These are phyloP conservation scores for Eucalyptus lansdowneana DNA, from an alignment of 345 rosid genomes.

Conservation along the genomic window DNA sequence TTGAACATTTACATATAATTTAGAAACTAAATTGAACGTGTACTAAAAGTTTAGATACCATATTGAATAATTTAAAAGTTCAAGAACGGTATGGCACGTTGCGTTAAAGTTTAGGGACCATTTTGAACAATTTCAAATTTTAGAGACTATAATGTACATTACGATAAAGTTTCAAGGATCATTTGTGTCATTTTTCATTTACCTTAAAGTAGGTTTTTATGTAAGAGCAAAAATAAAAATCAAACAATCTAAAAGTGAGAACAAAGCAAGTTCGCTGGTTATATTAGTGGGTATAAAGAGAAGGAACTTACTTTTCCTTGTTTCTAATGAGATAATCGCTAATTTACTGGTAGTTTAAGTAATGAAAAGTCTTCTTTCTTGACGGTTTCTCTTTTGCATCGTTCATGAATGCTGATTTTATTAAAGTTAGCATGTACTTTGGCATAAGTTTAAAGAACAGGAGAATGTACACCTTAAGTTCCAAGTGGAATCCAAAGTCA, in stretches of 20 bases:
- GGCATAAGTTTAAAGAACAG: neutral
- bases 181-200: neutral
- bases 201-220: neutral
- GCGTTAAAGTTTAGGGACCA: too few relatives aligned
- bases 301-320: neutral
- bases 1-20: too few relatives aligned
- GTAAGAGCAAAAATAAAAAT: neutral
- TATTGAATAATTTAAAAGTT: too few relatives aligned
- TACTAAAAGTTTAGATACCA: neutral
- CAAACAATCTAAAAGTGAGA: neutral
- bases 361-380: neutral
- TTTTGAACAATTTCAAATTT: too few relatives aligned
- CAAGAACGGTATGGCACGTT: accelerated
- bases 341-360: neutral
- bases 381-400: neutral
- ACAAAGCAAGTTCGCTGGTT: neutral
- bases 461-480: neutral
- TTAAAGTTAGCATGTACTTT: neutral
- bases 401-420: neutral
- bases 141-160: too few relatives aligned
- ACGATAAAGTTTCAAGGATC: too few relatives aligned
- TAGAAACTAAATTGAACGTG: too few relatives aligned
- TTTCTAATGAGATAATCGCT: neutral
- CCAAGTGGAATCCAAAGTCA: neutral
- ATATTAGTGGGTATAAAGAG: neutral